Evolutionary conservation across 2,329 filamentous ascomycete genomes (phyloP), one percentile per base, ranked within the genome.

Genomic region (Endoconidiophora laricicola): DNA sequence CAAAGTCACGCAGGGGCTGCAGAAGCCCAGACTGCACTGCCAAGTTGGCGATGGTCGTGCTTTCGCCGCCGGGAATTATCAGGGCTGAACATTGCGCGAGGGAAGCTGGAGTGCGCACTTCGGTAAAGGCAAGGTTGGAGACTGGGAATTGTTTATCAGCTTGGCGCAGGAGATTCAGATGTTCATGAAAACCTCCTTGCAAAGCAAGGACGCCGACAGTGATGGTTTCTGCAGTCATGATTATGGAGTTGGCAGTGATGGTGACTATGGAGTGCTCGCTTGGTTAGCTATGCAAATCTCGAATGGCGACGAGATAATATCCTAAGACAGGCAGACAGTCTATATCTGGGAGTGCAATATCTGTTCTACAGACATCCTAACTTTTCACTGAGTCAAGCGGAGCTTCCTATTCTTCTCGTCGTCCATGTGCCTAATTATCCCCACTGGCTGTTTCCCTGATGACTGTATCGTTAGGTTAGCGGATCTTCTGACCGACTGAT

Each of bases 51-150:
- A 98, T 93, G 3, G 90, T 82, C 1, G 91, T 96, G 66, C 86
- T 94, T 65, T 98, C 91, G 54, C 91, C 91, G 48, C 91, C 91
- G 2, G 91, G 91, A 44, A 98, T 78, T 60, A 98, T 78, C 41
- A 98, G 73, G 23, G 79, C 90, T 63, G 90, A 78, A 66, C 88
- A 96, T 57, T 62, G 63, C 3, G 72, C 67, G 29, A 98, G 73
- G 59, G 94, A 74, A 5, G 70, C 66, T 2, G 76, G 67, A 5
- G 81, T 95, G 53, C 90, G 81, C 44, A 96, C 86, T 64, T 94
- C 81, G 55, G 82, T 71, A 60, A 91, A 85, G 23, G 64, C 60
- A 67, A 85, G 16, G 55, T 57, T 48, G 46, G 12, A n/a, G n/a
- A 20, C 14, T 4, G 46, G 46, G 36, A 48, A 40, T 12, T 37